phyloP scores from a whole-genome alignment of 1,284 basidiomycete species.

The Trametes versicolor region DNA sequence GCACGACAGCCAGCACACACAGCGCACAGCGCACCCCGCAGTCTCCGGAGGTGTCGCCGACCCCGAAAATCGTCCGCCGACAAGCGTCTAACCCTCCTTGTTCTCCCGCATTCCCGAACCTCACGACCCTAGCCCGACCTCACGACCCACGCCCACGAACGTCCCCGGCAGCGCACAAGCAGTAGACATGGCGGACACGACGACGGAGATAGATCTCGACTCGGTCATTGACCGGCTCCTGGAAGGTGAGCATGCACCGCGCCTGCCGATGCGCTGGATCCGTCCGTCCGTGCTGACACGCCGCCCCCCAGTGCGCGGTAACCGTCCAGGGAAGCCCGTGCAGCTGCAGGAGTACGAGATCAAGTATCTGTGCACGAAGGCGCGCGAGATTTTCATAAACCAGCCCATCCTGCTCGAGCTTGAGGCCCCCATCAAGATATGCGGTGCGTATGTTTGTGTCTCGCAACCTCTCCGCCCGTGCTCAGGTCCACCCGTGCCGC shows the following conservation, averaged over 20 bases:
- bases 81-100: constrained; percentile 39
- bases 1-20: constrained; percentile 22
- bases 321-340: constrained; percentile 93
- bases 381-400: constrained; percentile 95
- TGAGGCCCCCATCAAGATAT: constrained; percentile 97
- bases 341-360: constrained; percentile 97
- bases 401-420: constrained; percentile 95
- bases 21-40: constrained; percentile 19
- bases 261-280: constrained; percentile 32
- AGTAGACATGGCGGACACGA: constrained; percentile 65
- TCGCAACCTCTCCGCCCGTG: constrained; percentile 5
- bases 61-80: constrained; percentile 31
- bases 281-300: constrained; percentile 27
- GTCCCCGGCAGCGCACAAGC: constrained; percentile 30
- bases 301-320: constrained; percentile 79
- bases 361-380: constrained; percentile 95
- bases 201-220: constrained; percentile 95
- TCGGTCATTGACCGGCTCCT: constrained; percentile 97
- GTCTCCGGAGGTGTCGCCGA: constrained; percentile 22
- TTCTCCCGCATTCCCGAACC: constrained; percentile 38
- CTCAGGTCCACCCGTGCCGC: constrained; percentile 15
- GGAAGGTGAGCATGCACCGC: constrained; percentile 77
- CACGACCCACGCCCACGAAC: constrained; percentile 41
- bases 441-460: constrained; percentile 68
- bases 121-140: constrained; percentile 39